A percentile compares a stretch with the other conserved stretches of the same genome.
Evolutionary conservation across 305 asterid genomes (phyloP).

Genomic region (Ilex paraguariensis): DNA sequence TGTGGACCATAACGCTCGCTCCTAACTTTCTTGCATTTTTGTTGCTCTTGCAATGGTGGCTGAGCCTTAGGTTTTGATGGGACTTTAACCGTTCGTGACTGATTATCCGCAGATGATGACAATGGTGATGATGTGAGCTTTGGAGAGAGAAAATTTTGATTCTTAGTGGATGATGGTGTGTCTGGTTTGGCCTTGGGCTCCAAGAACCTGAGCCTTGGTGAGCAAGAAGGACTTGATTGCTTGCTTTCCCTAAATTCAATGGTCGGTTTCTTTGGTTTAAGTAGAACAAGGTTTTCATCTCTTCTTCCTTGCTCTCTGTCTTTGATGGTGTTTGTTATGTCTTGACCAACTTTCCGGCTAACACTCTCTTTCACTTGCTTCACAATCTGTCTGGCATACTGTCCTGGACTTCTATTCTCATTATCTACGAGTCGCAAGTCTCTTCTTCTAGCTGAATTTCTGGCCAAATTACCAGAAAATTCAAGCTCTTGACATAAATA

Average conservation of each 20-base stretch:
- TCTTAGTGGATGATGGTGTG: background rate
- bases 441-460: constrained; percentile 9
- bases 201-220: constrained; percentile 33
- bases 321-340: constrained; percentile 52
- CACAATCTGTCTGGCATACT: constrained; percentile 57
- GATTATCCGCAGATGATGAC: constrained; percentile 12
- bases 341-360: constrained; percentile 58
- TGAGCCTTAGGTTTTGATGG: constrained; percentile 5
- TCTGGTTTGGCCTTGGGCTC: constrained; percentile 27
- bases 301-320: constrained; percentile 25
- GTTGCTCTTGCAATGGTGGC: constrained; percentile 5
- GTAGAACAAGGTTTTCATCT: constrained; percentile 45
- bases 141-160: constrained; percentile 7
- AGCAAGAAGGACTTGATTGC: constrained; percentile 31
- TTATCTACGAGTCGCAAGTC: constrained; percentile 14
- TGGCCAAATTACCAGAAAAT: constrained; percentile 4
- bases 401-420: constrained; percentile 38
- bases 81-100: background rate
- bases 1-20: constrained; percentile 13
- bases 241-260: constrained; percentile 9
- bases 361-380: constrained; percentile 65
- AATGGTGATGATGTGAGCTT: constrained; percentile 23
- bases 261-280: constrained; percentile 32
- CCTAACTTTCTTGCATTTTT: constrained; percentile 19
- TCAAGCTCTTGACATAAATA: constrained; percentile 23